A percentile compares a stretch with the other conserved stretches of the same genome.
phyloP scores from a whole-genome alignment of 2,329 filamentous ascomycete species.

The Emergomyces orientalis region DNA sequence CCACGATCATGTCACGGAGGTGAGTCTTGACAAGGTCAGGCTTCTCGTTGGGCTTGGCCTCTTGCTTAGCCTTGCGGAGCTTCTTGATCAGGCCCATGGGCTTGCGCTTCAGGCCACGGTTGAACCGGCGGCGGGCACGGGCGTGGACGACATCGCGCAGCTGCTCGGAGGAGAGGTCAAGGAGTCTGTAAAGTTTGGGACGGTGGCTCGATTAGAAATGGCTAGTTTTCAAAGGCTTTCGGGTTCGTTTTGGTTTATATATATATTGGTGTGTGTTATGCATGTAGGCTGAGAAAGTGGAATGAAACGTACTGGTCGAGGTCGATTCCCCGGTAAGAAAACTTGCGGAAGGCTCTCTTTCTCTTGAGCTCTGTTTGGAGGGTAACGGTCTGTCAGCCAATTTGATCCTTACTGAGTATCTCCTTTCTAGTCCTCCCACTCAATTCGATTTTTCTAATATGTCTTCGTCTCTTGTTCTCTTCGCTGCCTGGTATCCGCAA shows the following conservation, averaged over 20 bases:
- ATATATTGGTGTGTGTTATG: constrained; percentile 11
- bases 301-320: constrained; percentile 80
- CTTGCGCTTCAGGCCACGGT: constrained; percentile 99
- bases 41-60: constrained; percentile 99
- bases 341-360: constrained; percentile 99
- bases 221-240: constrained; percentile 19
- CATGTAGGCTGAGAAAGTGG: constrained; percentile 2
- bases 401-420: constrained; percentile 4
- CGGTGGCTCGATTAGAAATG: constrained; percentile 15
- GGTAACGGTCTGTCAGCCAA: constrained; percentile 17
- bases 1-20: constrained; percentile 99
- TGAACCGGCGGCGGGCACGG: constrained; percentile 96
- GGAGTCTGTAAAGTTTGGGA: constrained; percentile 58
- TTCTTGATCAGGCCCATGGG: constrained; percentile 99
- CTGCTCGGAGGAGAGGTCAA: constrained; percentile 96
- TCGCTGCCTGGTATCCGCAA: not conserved
- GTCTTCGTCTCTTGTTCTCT: not conserved
- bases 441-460: not conserved
- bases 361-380: constrained; percentile 82
- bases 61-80: constrained; percentile 98
- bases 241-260: constrained; percentile 13
- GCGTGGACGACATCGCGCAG: constrained; percentile 99
- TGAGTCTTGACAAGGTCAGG: constrained; percentile 98
- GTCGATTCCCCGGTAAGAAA: constrained; percentile 98
- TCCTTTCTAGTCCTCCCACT: constrained; percentile 1